phyloP scores from a whole-genome alignment of 1,139 yeast species.

The Tardiomyces depauwii region DNA sequence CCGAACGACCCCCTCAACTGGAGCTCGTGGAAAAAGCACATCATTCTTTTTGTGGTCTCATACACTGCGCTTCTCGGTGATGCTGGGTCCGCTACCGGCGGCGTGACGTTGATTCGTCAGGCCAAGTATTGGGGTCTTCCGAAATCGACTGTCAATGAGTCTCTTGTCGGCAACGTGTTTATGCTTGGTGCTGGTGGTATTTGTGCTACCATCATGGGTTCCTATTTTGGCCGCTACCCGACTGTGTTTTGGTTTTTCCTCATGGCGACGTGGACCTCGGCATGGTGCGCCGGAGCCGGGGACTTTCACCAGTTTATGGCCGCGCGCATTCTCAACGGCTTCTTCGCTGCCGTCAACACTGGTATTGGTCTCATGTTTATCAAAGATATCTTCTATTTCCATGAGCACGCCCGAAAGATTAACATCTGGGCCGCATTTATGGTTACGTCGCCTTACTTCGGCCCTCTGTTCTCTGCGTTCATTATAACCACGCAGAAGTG shows the following conservation, averaged over 20 bases:
- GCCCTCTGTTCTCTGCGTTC: not conserved
- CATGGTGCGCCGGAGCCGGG: not conserved
- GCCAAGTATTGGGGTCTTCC: not conserved
- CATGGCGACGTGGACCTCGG: not conserved
- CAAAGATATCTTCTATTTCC: not conserved
- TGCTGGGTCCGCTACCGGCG: not conserved
- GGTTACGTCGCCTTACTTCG: not conserved
- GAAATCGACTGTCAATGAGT: not conserved
- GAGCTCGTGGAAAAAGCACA: slow-evolving; percentile 16
- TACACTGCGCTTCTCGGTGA: not conserved
- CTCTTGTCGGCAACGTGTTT: not conserved
- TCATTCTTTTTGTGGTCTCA: slow-evolving; percentile 7
- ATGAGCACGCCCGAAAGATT: not conserved
- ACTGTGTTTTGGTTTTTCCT: not conserved
- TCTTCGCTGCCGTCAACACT: not conserved
- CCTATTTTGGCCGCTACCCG: not conserved
- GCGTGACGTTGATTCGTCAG: not conserved
- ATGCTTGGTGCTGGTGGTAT: not conserved
- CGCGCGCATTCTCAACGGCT: not conserved
- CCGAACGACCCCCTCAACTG: slow-evolving; percentile 23
- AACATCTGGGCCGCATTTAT: not conserved
- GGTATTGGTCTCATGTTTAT: not conserved
- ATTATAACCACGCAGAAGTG: not conserved
- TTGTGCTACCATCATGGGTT: not conserved
- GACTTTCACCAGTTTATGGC: not conserved